Evolutionary conservation across 768 basidiomycete genomes (phyloP), one percentile per base, ranked within the genome.

Genomic region (Lepiota subincarnata): DNA sequence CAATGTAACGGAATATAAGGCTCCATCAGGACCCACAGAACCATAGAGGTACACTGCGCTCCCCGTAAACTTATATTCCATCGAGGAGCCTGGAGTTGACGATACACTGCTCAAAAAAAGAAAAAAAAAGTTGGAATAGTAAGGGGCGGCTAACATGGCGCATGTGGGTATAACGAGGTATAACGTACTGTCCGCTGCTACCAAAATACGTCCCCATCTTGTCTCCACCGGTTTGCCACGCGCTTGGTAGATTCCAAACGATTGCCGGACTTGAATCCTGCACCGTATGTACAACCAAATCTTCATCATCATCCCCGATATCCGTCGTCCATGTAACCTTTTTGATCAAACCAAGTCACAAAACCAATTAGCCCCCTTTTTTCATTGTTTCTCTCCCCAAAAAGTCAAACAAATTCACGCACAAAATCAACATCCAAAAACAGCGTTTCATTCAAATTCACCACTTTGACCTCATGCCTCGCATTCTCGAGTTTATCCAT

Each of bases 371-470:
- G 49, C 45, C 8, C 45, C 8, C 10, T 31, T 31, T 8, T 31
- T 31, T 31, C 10, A 4, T 31, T 31, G 31, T 5, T 24, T 31
- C 4, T 1, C 3, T 31, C 31, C 7, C 24, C 8, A 3, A 8
- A 11, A 11, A 38, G n/a, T 40, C 0, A 41, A 31, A 19, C 10
- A 44, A n/a, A 52, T 8, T 13, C 24, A 68, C 73, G 37, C 51
- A 79, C 79, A 56, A 73, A 78, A 51, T 82, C 80, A 20, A 82
- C 63, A 57, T 79, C 81, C 41, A 82, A 59, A 41, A 61, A 66
- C 4, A 50, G 57, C 2, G 52, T 50, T 14, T 38, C 38, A 3
- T 61, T 66, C 28, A 56, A 40, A 47, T 72, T 73, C 2, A 64
- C 60, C 22, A 75, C 67, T 4, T 64, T 71, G 5, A 80, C 64